phyloP scores from a whole-genome alignment of 1,284 basidiomycete genomes.

The Malassezia pachydermatis region DNA sequence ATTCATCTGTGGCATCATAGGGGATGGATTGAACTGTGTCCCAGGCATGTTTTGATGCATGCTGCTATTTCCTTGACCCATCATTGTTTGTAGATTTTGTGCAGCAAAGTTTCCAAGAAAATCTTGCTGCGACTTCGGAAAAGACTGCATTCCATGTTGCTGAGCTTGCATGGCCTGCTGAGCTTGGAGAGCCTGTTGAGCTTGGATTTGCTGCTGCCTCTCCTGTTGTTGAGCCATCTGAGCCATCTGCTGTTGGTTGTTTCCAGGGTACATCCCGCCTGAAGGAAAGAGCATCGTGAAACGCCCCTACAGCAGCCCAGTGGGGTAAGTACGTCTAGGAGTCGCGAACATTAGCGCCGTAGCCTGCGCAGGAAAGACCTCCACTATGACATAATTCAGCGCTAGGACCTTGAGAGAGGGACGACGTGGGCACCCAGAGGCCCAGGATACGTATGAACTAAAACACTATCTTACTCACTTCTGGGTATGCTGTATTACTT shows the following conservation, averaged over 20 bases:
- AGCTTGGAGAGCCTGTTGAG: slow-evolving; percentile 3
- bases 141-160: not conserved
- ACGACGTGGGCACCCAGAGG: too few species aligned
- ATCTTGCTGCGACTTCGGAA: slow-evolving; percentile 18
- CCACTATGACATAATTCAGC: too few species aligned
- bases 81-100: slow-evolving; percentile 18
- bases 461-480: too few species aligned
- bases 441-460: too few species aligned
- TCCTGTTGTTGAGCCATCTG: slow-evolving; percentile 27
- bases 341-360: too few species aligned
- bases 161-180: slow-evolving; percentile 2
- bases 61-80: slow-evolving; percentile 3
- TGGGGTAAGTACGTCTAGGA: too few species aligned
- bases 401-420: too few species aligned
- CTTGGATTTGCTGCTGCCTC: slow-evolving; percentile 19
- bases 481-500: too few species aligned
- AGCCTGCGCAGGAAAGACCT: too few species aligned
- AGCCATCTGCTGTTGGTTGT: slow-evolving; percentile 23
- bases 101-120: slow-evolving; percentile 14
- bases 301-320: too few species aligned
- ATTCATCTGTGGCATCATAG: not conserved
- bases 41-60: not conserved
- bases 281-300: slow-evolving; percentile 1
- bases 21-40: not conserved
- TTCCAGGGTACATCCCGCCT: not conserved